Conservation (phyloP, 2,329 filamentous ascomycete species). For the Nannizziopsis arthrosporioides region DNA sequence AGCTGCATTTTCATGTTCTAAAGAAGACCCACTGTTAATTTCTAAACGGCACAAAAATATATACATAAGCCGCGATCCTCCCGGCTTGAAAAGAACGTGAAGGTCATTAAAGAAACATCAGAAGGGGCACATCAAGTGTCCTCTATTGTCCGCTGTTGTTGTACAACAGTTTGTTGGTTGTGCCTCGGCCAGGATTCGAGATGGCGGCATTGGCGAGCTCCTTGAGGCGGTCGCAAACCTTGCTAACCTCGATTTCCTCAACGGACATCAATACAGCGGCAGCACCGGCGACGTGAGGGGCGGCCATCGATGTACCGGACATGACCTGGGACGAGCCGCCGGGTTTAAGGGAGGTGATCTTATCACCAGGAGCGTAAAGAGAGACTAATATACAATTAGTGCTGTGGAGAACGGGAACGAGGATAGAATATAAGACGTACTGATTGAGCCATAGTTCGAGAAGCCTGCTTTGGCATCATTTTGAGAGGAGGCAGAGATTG, state of each 20-base stretch:
- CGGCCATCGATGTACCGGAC: constrained; percentile 29
- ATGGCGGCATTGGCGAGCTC: constrained; percentile 36
- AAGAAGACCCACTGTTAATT: too few species aligned
- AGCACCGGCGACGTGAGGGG: constrained; percentile 41
- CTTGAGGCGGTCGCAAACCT: constrained; percentile 41
- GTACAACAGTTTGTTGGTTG: constrained; percentile 22
- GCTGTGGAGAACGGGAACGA: too few species aligned
- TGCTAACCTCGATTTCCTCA: constrained; percentile 37
- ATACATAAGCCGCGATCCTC: too few species aligned
- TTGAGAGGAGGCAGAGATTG: constrained; percentile 30
- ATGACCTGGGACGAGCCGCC: constrained; percentile 37
- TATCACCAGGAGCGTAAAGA: constrained; percentile 46
- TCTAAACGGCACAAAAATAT: too few species aligned
- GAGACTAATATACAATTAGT: constrained; percentile 30
- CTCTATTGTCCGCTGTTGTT: constrained; percentile 17
- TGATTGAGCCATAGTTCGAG: constrained; percentile 28
- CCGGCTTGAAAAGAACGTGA: too few species aligned
- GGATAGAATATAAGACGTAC: background rate
- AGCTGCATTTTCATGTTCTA: too few species aligned
- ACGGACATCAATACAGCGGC: constrained; percentile 43
- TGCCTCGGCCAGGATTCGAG: constrained; percentile 16
- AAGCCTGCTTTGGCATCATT: constrained; percentile 27
- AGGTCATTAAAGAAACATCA: too few species aligned
- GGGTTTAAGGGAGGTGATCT: constrained; percentile 42
- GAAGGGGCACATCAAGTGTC: background rate